Evolutionary conservation across 495 filamentous ascomycete species (phyloP), one percentile per base, ranked within the genome.

Genomic region (Emericellopsis terricola): DNA sequence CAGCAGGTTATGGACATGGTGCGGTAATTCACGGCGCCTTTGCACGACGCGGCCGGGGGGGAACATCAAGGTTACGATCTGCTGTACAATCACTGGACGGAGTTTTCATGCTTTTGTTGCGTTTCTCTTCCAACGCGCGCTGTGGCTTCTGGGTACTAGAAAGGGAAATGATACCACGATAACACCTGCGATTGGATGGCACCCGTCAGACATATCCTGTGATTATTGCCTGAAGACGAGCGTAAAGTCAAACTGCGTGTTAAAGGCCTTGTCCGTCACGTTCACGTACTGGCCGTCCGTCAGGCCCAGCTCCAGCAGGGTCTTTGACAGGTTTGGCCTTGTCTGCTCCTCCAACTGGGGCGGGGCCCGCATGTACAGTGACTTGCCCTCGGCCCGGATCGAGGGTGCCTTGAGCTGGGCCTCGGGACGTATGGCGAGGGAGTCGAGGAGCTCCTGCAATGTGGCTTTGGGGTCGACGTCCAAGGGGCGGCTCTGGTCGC

Each of bases 371-470:
- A 87, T 87, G 52, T 93, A 99, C 20, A 99, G 63, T 11, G 83
- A 87, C 53, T 71, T 81, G 27, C 69, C 69, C 49, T 81, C 78
- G 0, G 79, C 81, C 27, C 84, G 68, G 45, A 96, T 62, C 11
- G 78, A 89, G 9, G 91, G 86, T 47, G 87, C 92, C 65, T 93
- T 84, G 36, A 91, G 57, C 53, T 86, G 78, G 38, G 83, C 71
- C 51, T 92, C 87, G 7, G 89, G 77, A 46, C 75, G 68, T 41
- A 78, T 76, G 8, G 80, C 80, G 27, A 97, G 61, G 18, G 71
- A 78, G 8, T 92, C 86, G 21, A 94, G 77, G 41, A 94, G 84
- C 15, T 86, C 81, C 38, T 75, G 63, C 40, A 99, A 56, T 0
- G 85, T 94, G 55, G 63, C 65, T 13, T 70, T 65, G 2, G 71